These are phyloP conservation scores for Bipolaris bicolor DNA, from an alignment of 2,329 filamentous ascomycete species.

Conservation along the genomic window DNA sequence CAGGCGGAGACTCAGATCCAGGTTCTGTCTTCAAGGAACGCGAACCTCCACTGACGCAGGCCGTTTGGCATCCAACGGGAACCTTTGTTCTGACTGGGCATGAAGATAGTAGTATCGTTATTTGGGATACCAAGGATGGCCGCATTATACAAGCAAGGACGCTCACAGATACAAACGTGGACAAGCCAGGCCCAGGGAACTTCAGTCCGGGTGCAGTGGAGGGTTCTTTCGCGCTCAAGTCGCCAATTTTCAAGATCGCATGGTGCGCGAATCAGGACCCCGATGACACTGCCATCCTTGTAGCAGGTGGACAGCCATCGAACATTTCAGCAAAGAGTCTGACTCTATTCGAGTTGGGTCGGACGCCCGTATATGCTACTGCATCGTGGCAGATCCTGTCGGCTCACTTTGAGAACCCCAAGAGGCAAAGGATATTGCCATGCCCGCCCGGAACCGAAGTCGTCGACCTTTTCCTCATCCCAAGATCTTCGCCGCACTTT, in stretches of 20 bases:
- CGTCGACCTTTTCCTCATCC: conserved; percentile 81
- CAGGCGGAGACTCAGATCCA: conserved; percentile 75
- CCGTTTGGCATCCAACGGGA: conserved; percentile 92
- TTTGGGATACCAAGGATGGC: conserved; percentile 93
- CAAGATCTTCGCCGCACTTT: conserved; percentile 83
- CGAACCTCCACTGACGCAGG: conserved; percentile 78
- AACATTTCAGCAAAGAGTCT: conserved; percentile 75
- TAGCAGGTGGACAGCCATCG: conserved; percentile 78
- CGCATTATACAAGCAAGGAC: conserved; percentile 83
- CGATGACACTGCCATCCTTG: conserved; percentile 86
- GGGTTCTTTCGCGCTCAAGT: conserved; percentile 65
- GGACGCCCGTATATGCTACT: conserved; percentile 88
- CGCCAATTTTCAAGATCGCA: conserved; percentile 76
- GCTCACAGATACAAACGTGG: conserved; percentile 73
- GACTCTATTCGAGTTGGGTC: conserved; percentile 86
- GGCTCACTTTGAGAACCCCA: conserved; percentile 78
- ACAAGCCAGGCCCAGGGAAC: conserved; percentile 64
- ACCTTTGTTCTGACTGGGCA: conserved; percentile 87
- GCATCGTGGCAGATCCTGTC: conserved; percentile 85
- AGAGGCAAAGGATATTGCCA: conserved; percentile 71
- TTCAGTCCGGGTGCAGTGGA: conserved; percentile 53
- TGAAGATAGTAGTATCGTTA: conserved; percentile 88
- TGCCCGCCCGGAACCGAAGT: conserved; percentile 80
- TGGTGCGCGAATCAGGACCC: conserved; percentile 97
- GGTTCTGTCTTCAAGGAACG: conserved; percentile 66